A percentile compares a stretch with the other conserved stretches of the same genome.
phyloP scores from a whole-genome alignment of 2,329 filamentous ascomycete species.

The Neurospora sp. region DNA sequence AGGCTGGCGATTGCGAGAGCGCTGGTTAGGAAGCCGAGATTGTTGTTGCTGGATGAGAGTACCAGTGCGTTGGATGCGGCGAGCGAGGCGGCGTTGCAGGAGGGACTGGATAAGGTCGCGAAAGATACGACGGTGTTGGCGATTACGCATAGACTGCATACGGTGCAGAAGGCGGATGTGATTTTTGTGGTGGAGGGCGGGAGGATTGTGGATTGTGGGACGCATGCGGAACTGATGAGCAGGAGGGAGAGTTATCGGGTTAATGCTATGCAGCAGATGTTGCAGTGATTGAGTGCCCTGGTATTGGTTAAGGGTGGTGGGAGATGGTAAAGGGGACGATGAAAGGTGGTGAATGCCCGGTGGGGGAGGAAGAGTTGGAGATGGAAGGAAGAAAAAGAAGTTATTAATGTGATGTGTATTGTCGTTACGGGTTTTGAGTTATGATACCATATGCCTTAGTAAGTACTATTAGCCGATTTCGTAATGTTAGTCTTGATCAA shows the following conservation, averaged over 20 bases:
- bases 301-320: background rate
- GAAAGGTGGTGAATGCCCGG: background rate
- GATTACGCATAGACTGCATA: slow-evolving; percentile 48
- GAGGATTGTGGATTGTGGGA: slow-evolving; percentile 39
- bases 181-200: slow-evolving; percentile 49
- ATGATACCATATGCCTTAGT: background rate
- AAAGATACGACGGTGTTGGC: slow-evolving; percentile 46
- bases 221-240: slow-evolving; percentile 44
- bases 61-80: slow-evolving; percentile 68
- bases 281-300: slow-evolving; percentile 14
- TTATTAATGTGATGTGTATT: background rate
- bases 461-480: background rate
- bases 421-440: background rate
- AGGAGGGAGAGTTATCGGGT: slow-evolving; percentile 41
- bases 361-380: background rate
- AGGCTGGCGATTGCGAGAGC: slow-evolving; percentile 70
- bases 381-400: background rate
- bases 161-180: slow-evolving; percentile 45
- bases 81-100: slow-evolving; percentile 55
- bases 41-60: slow-evolving; percentile 73
- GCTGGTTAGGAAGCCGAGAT: slow-evolving; percentile 57
- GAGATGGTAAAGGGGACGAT: background rate
- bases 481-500: background rate
- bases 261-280: slow-evolving; percentile 42
- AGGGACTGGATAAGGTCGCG: slow-evolving; percentile 50